These are phyloP conservation scores for Brassica juncea DNA, from an alignment of 345 rosid genomes.

Conservation along the genomic window DNA sequence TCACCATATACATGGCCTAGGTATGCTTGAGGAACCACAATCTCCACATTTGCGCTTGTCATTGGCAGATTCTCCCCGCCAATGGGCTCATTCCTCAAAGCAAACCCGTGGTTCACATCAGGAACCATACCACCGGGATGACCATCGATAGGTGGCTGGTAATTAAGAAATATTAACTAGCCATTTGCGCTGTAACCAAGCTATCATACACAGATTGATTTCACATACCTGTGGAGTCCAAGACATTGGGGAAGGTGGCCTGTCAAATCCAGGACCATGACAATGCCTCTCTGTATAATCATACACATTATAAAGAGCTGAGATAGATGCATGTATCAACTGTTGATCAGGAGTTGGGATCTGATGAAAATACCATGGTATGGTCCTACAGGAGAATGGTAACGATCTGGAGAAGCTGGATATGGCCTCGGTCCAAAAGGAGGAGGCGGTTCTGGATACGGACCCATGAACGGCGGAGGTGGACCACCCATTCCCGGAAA, in stretches of 20 bases:
- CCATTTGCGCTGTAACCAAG: conserved; percentile 4
- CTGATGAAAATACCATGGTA: conserved; percentile 53
- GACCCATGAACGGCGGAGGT: conserved; percentile 56
- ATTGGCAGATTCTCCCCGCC: conserved; percentile 57
- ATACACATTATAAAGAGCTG: conserved; percentile 38
- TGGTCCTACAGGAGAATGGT: conserved; percentile 55
- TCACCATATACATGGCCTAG: conserved; percentile 72
- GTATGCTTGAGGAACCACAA: conserved; percentile 61
- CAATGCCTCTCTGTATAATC: conserved; percentile 56
- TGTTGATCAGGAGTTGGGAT: conserved; percentile 47
- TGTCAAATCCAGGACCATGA: conserved; percentile 68
- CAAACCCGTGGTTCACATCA: conserved; percentile 54
- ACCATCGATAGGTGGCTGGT: conserved; percentile 50
- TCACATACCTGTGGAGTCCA: conserved; percentile 70
- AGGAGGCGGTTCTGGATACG: conserved; percentile 71
- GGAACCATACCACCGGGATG: conserved; percentile 55
- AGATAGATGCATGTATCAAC: conserved; percentile 40
- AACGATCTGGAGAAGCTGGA: conserved; percentile 61
- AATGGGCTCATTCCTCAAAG: conserved; percentile 53
- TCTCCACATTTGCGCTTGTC: conserved; percentile 54
- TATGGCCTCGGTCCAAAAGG: conserved; percentile 69
- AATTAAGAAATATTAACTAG: neutral
- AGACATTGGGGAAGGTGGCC: conserved; percentile 70
- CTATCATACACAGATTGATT: neutral
- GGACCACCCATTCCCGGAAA: conserved; percentile 51